Percentiles rank a stretch among this genome's conserved stretches.
Conservation (phyloP, 352 stramenopile species). For the Thraustotheca clavata region DNA sequence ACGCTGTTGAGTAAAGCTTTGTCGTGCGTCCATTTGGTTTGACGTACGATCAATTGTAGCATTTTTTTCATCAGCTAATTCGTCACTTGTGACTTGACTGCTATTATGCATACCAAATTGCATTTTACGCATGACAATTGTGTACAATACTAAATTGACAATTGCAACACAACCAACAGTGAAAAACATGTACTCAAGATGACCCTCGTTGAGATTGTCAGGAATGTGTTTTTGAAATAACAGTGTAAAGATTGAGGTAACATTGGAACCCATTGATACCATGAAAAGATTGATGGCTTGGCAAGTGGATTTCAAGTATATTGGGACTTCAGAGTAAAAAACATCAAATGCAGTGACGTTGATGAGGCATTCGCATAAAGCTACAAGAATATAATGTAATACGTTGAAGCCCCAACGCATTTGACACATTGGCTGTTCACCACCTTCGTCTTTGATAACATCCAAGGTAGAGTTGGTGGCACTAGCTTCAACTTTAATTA, state of each 20-base stretch:
- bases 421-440: conserved; percentile 45
- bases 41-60: not conserved
- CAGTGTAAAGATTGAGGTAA: conserved; percentile 55
- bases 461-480: conserved; percentile 5
- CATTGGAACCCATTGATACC: conserved; percentile 43
- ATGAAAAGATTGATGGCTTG: conserved; percentile 57
- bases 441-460: conserved; percentile 33
- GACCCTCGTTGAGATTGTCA: conserved; percentile 48
- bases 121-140: conserved; percentile 44
- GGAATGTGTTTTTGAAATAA: conserved; percentile 47
- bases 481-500: conserved; percentile 23
- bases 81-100: not conserved
- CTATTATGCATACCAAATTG: conserved; percentile 40
- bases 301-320: conserved; percentile 44
- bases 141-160: conserved; percentile 46
- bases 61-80: not conserved
- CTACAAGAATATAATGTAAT: conserved; percentile 51
- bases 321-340: conserved; percentile 47
- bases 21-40: conserved; percentile 2
- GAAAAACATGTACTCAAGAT: conserved; percentile 72
- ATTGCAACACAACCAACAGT: conserved; percentile 34
- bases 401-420: conserved; percentile 42
- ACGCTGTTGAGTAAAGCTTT: not conserved
- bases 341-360: conserved; percentile 55
- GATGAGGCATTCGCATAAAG: conserved; percentile 45